Evolutionary conservation across 176 grass and related monocot species (phyloP), one percentile per base, ranked within the genome.

Genomic region (Aegilops longissima): DNA sequence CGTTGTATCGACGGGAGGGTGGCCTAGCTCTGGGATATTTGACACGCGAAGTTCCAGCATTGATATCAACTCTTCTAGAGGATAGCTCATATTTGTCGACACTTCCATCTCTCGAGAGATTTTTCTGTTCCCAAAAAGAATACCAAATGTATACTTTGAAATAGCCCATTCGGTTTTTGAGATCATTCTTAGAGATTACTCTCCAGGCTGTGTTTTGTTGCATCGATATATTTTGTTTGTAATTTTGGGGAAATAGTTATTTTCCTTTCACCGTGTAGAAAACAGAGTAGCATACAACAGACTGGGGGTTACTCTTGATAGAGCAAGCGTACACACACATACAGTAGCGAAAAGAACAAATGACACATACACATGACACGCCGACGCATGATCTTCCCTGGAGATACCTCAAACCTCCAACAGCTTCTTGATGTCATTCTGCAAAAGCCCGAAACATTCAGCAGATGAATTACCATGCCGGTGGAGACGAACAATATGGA

Each of bases 1-100:
- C 12, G 27, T 76, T 9, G 73, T 88, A 17, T 88, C 77, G 4
- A 56, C 83, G 4, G 94, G 86, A 61, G 90, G 85, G n/a, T 96
- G 91, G 94, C 66, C 86, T 77, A 84, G 87, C 73, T 79, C 91
- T 9, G 86, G 78, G 80, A 62, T 91, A 76, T 87, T 96, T 84
- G 94, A 89, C 77, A 88, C 92, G 61, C 78, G 27, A 89, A 90
- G 36, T 84, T 89, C 89, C 62, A 91, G 7, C 89, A 93, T 96
- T 66, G 94, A 96, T 91, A 96, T 96, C 86, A 93, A 96, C 86
- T 93, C 90, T 63, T 93, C 89, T 89, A 83, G 94, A 89, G 91
- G 94, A 61, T 96, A 93, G 94, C 84, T 86, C 61, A 87, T 54
- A 54, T 70, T 68, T 80, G 79, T 84, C 87, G 75, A 89, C 61